Conservation (phyloP, 2,329 filamentous ascomycete species). For the Chaetomium sp. region DNA sequence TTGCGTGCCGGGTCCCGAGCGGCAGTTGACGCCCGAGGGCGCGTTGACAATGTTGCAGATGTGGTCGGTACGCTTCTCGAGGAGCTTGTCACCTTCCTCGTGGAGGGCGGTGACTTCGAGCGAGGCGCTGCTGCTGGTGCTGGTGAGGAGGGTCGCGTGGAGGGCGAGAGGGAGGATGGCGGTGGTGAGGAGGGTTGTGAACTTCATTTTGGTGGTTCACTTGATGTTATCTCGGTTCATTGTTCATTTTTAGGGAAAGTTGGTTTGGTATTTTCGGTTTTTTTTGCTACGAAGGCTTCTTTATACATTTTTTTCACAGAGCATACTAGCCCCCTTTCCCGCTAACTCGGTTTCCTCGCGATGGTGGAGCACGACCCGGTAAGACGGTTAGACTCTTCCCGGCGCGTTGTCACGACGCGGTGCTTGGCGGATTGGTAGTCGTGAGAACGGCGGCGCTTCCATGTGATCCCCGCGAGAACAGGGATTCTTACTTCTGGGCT, state of each 20-base stretch:
- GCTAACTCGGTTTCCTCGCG: too few species aligned
- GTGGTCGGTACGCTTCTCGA: not conserved
- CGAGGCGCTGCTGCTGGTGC: not conserved
- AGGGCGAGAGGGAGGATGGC: not conserved
- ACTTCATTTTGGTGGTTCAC: not conserved
- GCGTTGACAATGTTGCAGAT: not conserved
- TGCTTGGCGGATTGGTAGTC: too few species aligned
- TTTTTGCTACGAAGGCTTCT: too few species aligned
- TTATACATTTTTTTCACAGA: too few species aligned
- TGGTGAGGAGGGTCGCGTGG: not conserved
- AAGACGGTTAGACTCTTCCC: not conserved
- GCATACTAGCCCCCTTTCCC: too few species aligned
- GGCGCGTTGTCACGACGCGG: not conserved
- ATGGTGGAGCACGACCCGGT: not conserved
- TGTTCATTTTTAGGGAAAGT: too few species aligned
- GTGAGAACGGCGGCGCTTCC: not conserved
- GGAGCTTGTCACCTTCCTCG: not conserved
- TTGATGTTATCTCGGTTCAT: too few species aligned
- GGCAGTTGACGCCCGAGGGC: not conserved
- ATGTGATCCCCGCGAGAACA: not conserved
- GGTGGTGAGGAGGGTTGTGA: not conserved
- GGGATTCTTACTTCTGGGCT: too few species aligned
- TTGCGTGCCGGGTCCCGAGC: not conserved
- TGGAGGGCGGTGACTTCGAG: not conserved
- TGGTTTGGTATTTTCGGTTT: too few species aligned